phyloP scores from a whole-genome alignment of 1,139 yeast species.

The Geotrichum candidum region DNA sequence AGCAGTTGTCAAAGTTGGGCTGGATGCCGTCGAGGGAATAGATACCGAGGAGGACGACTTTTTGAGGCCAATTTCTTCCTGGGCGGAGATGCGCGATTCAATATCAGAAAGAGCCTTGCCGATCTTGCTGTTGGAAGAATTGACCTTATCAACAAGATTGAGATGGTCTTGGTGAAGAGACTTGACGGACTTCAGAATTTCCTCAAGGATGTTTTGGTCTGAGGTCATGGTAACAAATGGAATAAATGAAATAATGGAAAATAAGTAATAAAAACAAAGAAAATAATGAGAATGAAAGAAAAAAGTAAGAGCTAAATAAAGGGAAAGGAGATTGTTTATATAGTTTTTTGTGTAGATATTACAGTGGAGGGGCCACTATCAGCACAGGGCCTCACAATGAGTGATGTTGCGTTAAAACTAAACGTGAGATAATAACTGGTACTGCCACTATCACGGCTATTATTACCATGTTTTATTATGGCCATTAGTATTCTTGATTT shows the following conservation, averaged over 20 bases:
- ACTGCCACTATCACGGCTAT: background rate
- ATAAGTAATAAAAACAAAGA: background rate
- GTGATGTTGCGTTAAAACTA: background rate
- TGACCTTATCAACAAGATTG: conserved; percentile 18
- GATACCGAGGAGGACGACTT: background rate
- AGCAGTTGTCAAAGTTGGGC: background rate
- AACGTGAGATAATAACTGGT: background rate
- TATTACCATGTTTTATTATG: too few relatives aligned
- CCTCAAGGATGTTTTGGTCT: conserved; percentile 5
- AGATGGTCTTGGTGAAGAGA: conserved; percentile 17
- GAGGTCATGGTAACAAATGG: background rate
- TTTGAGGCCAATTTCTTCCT: background rate
- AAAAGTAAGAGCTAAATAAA: background rate
- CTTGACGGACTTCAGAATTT: conserved; percentile 14
- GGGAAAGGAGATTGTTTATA: background rate
- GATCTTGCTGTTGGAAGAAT: conserved; percentile 18
- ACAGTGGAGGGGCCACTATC: background rate
- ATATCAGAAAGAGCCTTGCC: conserved; percentile 12
- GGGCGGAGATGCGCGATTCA: conserved; percentile 13
- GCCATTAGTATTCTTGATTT: too few relatives aligned
- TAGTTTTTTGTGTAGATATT: background rate
- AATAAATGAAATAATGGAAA: background rate
- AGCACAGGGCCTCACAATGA: background rate
- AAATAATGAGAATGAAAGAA: background rate
- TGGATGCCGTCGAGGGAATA: background rate